phyloP scores from a whole-genome alignment of 345 rosid genomes.

The Heritiera littoralis region DNA sequence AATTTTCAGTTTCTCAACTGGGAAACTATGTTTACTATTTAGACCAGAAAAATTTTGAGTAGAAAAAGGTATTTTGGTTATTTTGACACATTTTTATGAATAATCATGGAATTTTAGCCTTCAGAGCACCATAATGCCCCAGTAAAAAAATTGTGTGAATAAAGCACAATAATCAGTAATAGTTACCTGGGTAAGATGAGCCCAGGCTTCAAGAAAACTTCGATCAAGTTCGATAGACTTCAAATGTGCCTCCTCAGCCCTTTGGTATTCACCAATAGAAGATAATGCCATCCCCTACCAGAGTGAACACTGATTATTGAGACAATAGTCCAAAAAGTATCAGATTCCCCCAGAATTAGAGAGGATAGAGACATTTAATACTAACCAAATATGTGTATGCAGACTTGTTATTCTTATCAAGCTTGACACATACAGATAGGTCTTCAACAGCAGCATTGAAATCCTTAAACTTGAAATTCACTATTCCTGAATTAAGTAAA shows the following conservation, averaged over 20 bases:
- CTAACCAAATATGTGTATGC: constrained; percentile 88
- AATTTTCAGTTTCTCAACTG: neutral
- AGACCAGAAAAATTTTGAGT: neutral
- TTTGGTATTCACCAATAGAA: constrained; percentile 72
- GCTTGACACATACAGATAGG: constrained; percentile 75
- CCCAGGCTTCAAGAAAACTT: constrained; percentile 86
- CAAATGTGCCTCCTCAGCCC: constrained; percentile 84
- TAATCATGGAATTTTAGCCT: neutral
- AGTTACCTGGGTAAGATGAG: constrained; percentile 82
- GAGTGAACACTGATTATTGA: constrained; percentile 25
- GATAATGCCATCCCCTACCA: constrained; percentile 76
- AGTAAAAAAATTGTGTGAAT: neutral
- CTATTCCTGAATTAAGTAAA: constrained; percentile 69
- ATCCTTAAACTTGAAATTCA: constrained; percentile 91
- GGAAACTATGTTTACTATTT: neutral
- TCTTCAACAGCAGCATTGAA: constrained; percentile 84
- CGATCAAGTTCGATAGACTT: constrained; percentile 82
- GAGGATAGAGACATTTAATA: constrained; percentile 24
- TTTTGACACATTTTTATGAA: constrained; percentile 2
- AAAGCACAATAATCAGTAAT: constrained; percentile 19
- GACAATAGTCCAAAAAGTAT: constrained; percentile 10
- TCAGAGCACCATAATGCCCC: neutral
- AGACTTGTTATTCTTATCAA: constrained; percentile 85
- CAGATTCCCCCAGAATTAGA: constrained; percentile 24
- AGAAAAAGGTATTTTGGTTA: neutral